These are phyloP conservation scores for Rhododendron griersonianum DNA, from an alignment of 148 eudicot species.

Conservation along the genomic window DNA sequence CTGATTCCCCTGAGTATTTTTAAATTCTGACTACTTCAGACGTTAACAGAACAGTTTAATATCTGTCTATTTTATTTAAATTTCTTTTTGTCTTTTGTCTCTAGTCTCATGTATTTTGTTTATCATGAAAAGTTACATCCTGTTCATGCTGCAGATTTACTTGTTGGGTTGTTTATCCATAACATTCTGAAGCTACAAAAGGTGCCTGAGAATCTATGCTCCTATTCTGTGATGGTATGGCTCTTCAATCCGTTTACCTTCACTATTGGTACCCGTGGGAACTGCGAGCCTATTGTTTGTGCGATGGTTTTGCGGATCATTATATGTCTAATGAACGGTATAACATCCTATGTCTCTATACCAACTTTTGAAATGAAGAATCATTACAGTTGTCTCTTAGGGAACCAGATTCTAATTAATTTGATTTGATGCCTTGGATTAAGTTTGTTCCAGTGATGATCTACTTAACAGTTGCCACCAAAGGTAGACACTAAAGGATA, in stretches of 20 bases:
- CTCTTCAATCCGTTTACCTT: slow-evolving; percentile 97
- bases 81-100: neutral
- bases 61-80: slow-evolving; percentile 9
- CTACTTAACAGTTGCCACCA: neutral
- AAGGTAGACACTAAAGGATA: neutral
- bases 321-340: slow-evolving; percentile 80
- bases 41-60: neutral
- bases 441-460: neutral
- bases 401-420: neutral
- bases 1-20: neutral
- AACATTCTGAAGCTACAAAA: slow-evolving; percentile 80
- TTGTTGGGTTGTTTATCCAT: slow-evolving; percentile 70
- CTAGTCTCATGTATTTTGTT: neutral
- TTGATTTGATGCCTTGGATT: neutral
- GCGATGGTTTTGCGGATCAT: slow-evolving; percentile 88
- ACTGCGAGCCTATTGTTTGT: slow-evolving; percentile 93
- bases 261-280: slow-evolving; percentile 98
- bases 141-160: slow-evolving; percentile 50
- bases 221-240: slow-evolving; percentile 67
- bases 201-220: slow-evolving; percentile 62
- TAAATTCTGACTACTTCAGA: neutral
- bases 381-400: neutral
- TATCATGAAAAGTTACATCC: neutral
- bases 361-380: neutral
- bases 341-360: slow-evolving; percentile 15